Base-by-base conservation (phyloP, 2,329 filamentous ascomycete species). In the Coccinonectria pachysandricola region DNA sequence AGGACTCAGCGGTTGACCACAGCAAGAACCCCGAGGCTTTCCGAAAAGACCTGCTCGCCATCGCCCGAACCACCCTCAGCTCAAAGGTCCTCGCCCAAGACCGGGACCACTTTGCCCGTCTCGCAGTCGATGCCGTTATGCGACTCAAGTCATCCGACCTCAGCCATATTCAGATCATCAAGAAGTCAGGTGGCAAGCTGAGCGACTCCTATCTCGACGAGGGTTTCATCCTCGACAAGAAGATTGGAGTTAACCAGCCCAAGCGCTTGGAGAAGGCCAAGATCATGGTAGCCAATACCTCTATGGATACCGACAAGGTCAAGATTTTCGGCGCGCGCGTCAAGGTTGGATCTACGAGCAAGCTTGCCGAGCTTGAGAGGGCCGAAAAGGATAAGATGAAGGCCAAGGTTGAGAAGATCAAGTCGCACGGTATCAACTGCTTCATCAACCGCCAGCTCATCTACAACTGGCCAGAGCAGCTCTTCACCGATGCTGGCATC, bases 221-320 rank as follows among this genome's bases (percentile, higher is more conserved):
- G 49, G 91, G 91, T 5, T 98, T 98, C 64, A 96, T 98, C 50
- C 67, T 98, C 28, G 91, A 98, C 65, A 98, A 98, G 73, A 93
- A 88, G 65, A 94, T 98, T 41, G 91, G 91, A 43, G 88, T 96
- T 32, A 96, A 96, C 66, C 91, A 98, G 60, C 91, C 91, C 28
- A 96, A 96, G 70, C 72, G 86, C 32, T 67, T 98, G 49, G 88
- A 96, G 58, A 96, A 98, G 56, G 91, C 88, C 42, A 98, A 96
- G 67, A 98, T 98, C 41, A 62, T 98, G 30, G 83, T 98, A 12
- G 91, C 91, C 39, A 98, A 98, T 64, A 98, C 91, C 7, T 82
- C 87, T 8, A 98, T 98, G 91, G 91, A 98, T 60, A 98, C 91
- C 18, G 91, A 98, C 64, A 98, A 98, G 70, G 84, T 98, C 65